Evolutionary conservation across 257 asterid species (phyloP), one percentile per base, ranked within the genome.

Genomic region (Solanum pennellii): DNA sequence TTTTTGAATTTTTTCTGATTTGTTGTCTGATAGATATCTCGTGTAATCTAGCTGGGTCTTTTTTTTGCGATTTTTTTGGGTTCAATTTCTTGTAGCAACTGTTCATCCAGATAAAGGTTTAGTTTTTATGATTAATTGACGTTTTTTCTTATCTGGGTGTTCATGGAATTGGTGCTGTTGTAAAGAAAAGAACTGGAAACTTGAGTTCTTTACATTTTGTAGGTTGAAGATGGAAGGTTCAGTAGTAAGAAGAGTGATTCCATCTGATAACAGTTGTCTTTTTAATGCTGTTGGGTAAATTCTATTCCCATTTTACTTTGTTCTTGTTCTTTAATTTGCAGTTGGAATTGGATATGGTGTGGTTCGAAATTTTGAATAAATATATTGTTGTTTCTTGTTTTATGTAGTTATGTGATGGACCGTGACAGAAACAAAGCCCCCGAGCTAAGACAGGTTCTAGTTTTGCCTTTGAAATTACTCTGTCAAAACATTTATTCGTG

Each of bases 221-320:
- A 47, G 85, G 85, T 82, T 80, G 69, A 47, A 47, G 88, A 97
- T 97, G 99, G 98, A 93, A 85, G 98, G 96, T 60, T 60, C 90
- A n/a, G 91, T 97, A 9, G 94, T 93, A 45, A 91, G 99, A 89
- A 93, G 99, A 90, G 98, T 97, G 45, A 97, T 97, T 87, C 98
- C 95, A 82, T 96, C 99, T 16, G 99, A 97, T 90, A 96, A 97
- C 91, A 95, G 98, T 90, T 97, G 99, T 90, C 98, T 96, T 84
- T 97, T 97, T 88, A 96, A 94, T 89, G 99, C 99, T n/a, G 98
- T 97, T 59, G 98, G 99, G 99, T 97, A 94, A 89, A 90, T 45
- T 45, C 14, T 86, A 85, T 27, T 86, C 90, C 37, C 66, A 47
- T 42, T 72, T 87, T 66, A 86, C 35, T 29, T 82, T 23, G 69